Base-by-base conservation (phyloP, 495 filamentous ascomycete species). In the Penicillium arizonense region DNA sequence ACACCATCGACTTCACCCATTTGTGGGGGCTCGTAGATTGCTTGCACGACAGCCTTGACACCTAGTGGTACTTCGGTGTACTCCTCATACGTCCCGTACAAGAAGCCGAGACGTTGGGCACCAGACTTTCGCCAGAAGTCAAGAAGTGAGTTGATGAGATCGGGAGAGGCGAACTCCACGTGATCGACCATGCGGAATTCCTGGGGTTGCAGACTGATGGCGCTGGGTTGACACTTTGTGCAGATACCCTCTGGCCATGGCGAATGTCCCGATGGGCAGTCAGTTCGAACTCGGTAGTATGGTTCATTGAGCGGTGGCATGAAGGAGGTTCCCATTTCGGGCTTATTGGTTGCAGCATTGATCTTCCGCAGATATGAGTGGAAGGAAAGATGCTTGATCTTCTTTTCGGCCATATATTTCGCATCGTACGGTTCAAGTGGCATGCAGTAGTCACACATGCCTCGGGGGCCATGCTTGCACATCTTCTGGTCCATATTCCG, bases 361-460 rank as follows among this genome's bases (percentile, higher is more conserved):
- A 95, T 85, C 68, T 97, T 97, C 44, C 91, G 83, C 26, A 99
- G 77, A 67, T 97, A 87, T 0, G 92, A 90, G 68, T 99, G 95
- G 67, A 97, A 96, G 1, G 93, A 97, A 28, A 95, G 79, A 65
- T 97, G 94, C 69, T 99, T 99, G 78, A 99, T 96, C 77, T 96
- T 97, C 72, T 90, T 94, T 62, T 97, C 92, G 3, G 83, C 81
- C 16, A 99, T 79, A 60, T 97, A 95, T 44, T 87, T 83, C 21
- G 83, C 64, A 65, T 93, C 87, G 70, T 96, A 99, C 11, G 94
- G 95, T 64, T 99, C 95, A 30, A 99, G 76, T 1, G 94, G 94
- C 89, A 93, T 96, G 78, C 94, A 99, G 71, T 97, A 96, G 70
- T 99, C 94, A 68, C 94, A 99, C 95, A 97, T 97, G 57, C 95